Evolutionary conservation across 371 early-diverging fungal species (phyloP), one percentile per base, ranked within the genome.

Genomic region (Saksenaea vasiformis): DNA sequence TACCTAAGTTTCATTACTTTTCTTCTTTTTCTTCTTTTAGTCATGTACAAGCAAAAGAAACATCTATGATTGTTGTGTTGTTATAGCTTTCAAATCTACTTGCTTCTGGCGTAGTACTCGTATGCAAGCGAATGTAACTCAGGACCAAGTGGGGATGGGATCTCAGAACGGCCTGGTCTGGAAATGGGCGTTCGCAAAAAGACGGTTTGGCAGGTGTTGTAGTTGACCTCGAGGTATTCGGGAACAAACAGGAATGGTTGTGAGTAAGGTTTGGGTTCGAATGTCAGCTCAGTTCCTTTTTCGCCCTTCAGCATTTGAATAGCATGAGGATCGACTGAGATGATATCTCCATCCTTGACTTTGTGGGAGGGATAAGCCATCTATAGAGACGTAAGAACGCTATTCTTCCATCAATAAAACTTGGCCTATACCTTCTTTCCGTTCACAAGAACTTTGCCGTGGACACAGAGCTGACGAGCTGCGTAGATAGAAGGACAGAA

Each of bases 191-290:
- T 76, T 61, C 97, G 90, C 60, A 98, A 77, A 72, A 95, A 95
- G 53, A 95, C 89, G 19, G 88, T 80, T 35, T 92, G 91, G 85
- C 95, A 95, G 11, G 93, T 95, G 70, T 89, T 89, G 82, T 95
- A 98, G 82, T 95, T 91, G 67, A 97, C 97, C 84, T 98, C 97
- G 41, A 97, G 91, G 74, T 98, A 98, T 64, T 94, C 91, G 19
- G 98, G 98, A 14, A 94, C 85, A 74, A 97, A 98, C 87, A 97
- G 86, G 86, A 91, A 96, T n/a, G 97, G 97, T 68, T 93, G 94
- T 74, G 92, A 91, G 77, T 84, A 97, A 14, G 90, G 89, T 28
- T 83, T 82, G 10, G 92, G 88, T 41, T 78, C 78, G 69, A 95
- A 98, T 9, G 82, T 82, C 54, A 89, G 83, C 56, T 82, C 84